A percentile compares a stretch with the other conserved stretches of the same genome.
Conservation (phyloP, 2,329 filamentous ascomycete genomes). For the Xylariaceae sp. region DNA sequence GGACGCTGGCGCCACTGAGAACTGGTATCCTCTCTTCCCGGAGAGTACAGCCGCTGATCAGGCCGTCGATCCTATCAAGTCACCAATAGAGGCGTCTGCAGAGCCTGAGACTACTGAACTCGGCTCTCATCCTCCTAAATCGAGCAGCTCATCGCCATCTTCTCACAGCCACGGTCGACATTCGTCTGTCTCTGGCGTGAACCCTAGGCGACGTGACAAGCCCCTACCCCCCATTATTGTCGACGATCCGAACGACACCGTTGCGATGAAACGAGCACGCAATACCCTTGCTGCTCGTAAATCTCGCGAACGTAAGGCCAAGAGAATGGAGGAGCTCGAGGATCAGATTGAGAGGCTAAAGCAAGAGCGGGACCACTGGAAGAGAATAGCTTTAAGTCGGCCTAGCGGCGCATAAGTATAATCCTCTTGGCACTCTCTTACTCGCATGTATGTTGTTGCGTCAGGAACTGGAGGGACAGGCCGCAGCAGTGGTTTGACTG, state of each 20-base stretch:
- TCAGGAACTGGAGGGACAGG: slow-evolving; percentile 33
- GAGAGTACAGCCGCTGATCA: slow-evolving; percentile 29
- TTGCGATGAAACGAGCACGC: slow-evolving; percentile 87
- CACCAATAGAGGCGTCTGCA: slow-evolving; percentile 41
- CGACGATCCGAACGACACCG: slow-evolving; percentile 64
- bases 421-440: slow-evolving; percentile 24
- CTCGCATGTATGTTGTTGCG: slow-evolving; percentile 29
- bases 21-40: slow-evolving; percentile 73
- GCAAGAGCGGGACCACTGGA: slow-evolving; percentile 61
- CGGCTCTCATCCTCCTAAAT: slow-evolving; percentile 42
- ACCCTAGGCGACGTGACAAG: slow-evolving; percentile 71
- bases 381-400: slow-evolving; percentile 46
- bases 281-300: slow-evolving; percentile 93
- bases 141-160: slow-evolving; percentile 41
- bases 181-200: slow-evolving; percentile 65
- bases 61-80: slow-evolving; percentile 33
- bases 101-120: slow-evolving; percentile 44
- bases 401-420: slow-evolving; percentile 20
- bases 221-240: slow-evolving; percentile 72
- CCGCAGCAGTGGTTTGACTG: slow-evolving; percentile 22
- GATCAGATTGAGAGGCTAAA: slow-evolving; percentile 64
- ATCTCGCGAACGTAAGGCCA: slow-evolving; percentile 79
- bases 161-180: slow-evolving; percentile 47
- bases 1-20: slow-evolving; percentile 48
- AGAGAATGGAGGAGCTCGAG: slow-evolving; percentile 69